These are phyloP conservation scores for Cephalotrichum gorgonifer DNA, from an alignment of 2,329 filamentous ascomycete species.

Conservation along the genomic window DNA sequence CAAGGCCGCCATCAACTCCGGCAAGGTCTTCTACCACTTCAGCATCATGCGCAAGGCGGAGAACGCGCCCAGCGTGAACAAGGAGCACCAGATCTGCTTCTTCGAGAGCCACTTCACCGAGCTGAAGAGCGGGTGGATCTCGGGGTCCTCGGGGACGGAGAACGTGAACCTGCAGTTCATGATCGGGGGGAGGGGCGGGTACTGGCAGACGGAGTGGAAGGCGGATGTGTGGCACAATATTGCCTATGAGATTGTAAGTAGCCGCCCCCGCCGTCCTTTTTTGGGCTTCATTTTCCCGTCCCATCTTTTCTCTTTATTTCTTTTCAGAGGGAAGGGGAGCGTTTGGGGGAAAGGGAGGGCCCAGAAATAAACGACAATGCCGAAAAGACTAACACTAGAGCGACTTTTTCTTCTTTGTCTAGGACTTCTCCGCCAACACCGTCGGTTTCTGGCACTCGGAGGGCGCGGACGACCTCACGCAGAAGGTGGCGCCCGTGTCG, in stretches of 20 bases:
- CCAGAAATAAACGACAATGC: not conserved
- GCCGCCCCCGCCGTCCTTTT: not conserved
- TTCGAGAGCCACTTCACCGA: slow-evolving; percentile 67
- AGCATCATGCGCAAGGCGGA: slow-evolving; percentile 47
- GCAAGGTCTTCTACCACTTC: slow-evolving; percentile 64
- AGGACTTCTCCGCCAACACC: slow-evolving; percentile 48
- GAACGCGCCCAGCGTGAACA: slow-evolving; percentile 49
- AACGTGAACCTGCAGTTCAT: slow-evolving; percentile 53
- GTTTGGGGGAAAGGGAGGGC: not conserved
- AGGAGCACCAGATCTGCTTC: slow-evolving; percentile 56
- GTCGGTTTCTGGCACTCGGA: slow-evolving; percentile 64
- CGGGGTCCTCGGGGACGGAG: slow-evolving; percentile 30
- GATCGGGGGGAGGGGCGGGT: slow-evolving; percentile 42
- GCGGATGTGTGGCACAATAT: slow-evolving; percentile 65
- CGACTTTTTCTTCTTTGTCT: no score
- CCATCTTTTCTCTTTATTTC: not conserved
- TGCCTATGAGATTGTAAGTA: slow-evolving; percentile 51
- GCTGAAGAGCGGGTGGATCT: slow-evolving; percentile 57
- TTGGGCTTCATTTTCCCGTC: not conserved
- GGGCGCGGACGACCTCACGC: slow-evolving; percentile 43
- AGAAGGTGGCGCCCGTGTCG: slow-evolving; percentile 49
- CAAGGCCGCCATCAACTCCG: slow-evolving; percentile 50
- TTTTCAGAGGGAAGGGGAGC: not conserved
- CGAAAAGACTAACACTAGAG: not conserved
- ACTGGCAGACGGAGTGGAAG: slow-evolving; percentile 53